A percentile compares a stretch with the other conserved stretches of the same genome.
phyloP scores from a whole-genome alignment of 495 filamentous ascomycete species.

The Penicillium atrosanguineum region DNA sequence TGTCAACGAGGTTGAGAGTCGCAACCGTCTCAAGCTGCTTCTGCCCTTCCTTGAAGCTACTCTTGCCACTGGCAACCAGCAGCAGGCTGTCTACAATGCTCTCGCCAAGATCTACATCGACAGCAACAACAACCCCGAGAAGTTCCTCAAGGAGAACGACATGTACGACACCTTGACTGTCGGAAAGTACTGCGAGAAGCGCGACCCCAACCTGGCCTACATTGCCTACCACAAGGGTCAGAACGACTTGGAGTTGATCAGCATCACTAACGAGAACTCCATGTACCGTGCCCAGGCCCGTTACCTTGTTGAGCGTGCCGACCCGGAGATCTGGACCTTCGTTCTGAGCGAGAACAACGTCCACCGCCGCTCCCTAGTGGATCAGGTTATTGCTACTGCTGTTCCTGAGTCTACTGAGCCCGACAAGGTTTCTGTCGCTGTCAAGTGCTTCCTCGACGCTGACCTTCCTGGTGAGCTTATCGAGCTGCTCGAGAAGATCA shows the following conservation, averaged over 20 bases:
- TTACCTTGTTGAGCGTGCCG: conserved; percentile 88
- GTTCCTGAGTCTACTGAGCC: conserved; percentile 94
- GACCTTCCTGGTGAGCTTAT: conserved; percentile 94
- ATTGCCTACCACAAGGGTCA: conserved; percentile 96
- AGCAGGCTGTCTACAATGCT: conserved; percentile 97
- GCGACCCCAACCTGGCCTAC: conserved; percentile 94
- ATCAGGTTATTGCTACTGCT: conserved; percentile 95
- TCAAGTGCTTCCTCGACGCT: conserved; percentile 84
- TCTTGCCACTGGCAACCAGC: conserved; percentile 86
- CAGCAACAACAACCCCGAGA: conserved; percentile 98
- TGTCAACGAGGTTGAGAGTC: conserved; percentile 88
- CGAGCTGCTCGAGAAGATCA: conserved; percentile 98
- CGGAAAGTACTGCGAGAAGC: conserved; percentile 98
- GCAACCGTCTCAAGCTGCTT: conserved; percentile 93
- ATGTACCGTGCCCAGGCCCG: conserved; percentile 98
- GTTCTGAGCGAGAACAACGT: conserved; percentile 94
- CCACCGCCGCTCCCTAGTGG: conserved; percentile 86
- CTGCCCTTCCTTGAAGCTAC: conserved; percentile 96
- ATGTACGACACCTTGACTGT: conserved; percentile 91
- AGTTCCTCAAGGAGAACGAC: conserved; percentile 97
- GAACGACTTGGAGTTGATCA: conserved; percentile 96
- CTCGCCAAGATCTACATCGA: conserved; percentile 99
- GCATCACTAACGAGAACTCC: conserved; percentile 96
- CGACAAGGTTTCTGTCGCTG: conserved; percentile 91
- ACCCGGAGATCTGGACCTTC: conserved; percentile 89